phyloP scores from a whole-genome alignment of 495 filamentous ascomycete genomes.

The Amphirosellinia nigrospora region DNA sequence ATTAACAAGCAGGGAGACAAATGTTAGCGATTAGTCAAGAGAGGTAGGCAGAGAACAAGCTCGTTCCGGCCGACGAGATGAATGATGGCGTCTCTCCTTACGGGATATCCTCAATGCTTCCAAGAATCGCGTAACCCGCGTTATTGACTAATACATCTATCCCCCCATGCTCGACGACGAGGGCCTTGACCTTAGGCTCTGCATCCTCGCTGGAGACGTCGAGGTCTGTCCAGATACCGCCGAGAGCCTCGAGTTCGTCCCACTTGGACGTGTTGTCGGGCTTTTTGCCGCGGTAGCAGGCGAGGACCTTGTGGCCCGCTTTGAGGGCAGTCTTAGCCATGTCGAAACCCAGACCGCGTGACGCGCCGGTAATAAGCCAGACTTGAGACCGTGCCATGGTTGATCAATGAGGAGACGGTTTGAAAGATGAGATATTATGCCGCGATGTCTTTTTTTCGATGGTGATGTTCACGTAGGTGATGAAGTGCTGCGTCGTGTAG shows the following conservation, averaged over 20 bases:
- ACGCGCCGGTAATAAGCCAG: slow-evolving; percentile 57
- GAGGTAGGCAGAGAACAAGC: background rate
- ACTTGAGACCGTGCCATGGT: slow-evolving; percentile 37
- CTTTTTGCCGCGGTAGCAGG: slow-evolving; percentile 41
- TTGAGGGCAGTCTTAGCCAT: slow-evolving; percentile 44
- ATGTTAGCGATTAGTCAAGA: background rate
- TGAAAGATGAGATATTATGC: background rate
- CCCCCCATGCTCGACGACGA: slow-evolving; percentile 43
- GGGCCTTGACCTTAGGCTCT: slow-evolving; percentile 39
- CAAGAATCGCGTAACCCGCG: slow-evolving; percentile 52
- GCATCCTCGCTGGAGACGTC: slow-evolving; percentile 45
- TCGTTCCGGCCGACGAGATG: too few relatives aligned
- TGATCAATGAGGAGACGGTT: background rate
- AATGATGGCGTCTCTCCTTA: slow-evolving; percentile 16
- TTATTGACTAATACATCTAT: slow-evolving; percentile 61
- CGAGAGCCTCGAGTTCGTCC: slow-evolving; percentile 43
- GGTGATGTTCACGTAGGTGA: background rate
- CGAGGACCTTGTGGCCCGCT: slow-evolving; percentile 51
- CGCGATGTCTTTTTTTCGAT: background rate
- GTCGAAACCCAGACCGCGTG: slow-evolving; percentile 48
- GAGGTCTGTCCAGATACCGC: slow-evolving; percentile 47
- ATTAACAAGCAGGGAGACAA: background rate
- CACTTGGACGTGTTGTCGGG: slow-evolving; percentile 34
- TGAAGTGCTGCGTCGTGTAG: background rate
- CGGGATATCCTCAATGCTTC: slow-evolving; percentile 52